Evolutionary conservation across 768 basidiomycete species (phyloP).

Genomic region (Agrocybe pediades): DNA sequence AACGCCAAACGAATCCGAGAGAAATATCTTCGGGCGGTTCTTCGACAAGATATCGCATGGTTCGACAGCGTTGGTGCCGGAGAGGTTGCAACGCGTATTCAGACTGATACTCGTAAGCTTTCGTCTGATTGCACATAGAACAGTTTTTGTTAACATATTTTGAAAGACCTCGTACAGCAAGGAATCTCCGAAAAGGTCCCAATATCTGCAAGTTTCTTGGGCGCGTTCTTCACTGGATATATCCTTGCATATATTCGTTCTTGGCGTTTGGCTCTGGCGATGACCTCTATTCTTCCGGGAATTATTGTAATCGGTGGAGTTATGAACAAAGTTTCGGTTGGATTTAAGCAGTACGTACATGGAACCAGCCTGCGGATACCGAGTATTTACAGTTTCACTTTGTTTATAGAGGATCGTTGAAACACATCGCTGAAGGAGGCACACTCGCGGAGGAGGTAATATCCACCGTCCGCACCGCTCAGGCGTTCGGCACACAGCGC

Average conservation of each 20-base stretch:
- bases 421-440: constrained; percentile 77
- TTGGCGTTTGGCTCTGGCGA: constrained; percentile 85
- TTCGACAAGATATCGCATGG: constrained; percentile 87
- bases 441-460: constrained; percentile 92
- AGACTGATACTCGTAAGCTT: constrained; percentile 76
- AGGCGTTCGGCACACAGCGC: constrained; percentile 86
- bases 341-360: constrained; percentile 63
- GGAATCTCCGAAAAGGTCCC: constrained; percentile 91
- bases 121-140: constrained; percentile 3
- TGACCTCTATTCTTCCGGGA: constrained; percentile 81
- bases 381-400: neutral
- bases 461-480: constrained; percentile 83
- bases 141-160: neutral
- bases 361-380: neutral
- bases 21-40: constrained; percentile 73
- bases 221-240: constrained; percentile 82
- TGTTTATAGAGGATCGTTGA: constrained; percentile 57
- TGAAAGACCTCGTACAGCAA: constrained; percentile 81
- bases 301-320: constrained; percentile 74
- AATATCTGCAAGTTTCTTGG: constrained; percentile 59
- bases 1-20: constrained; percentile 86
- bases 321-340: constrained; percentile 69
- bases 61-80: constrained; percentile 95
- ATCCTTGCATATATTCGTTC: constrained; percentile 64
- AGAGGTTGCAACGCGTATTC: constrained; percentile 91